phyloP scores from a whole-genome alignment of 1,284 basidiomycete species.

The Porodaedalea pini region DNA sequence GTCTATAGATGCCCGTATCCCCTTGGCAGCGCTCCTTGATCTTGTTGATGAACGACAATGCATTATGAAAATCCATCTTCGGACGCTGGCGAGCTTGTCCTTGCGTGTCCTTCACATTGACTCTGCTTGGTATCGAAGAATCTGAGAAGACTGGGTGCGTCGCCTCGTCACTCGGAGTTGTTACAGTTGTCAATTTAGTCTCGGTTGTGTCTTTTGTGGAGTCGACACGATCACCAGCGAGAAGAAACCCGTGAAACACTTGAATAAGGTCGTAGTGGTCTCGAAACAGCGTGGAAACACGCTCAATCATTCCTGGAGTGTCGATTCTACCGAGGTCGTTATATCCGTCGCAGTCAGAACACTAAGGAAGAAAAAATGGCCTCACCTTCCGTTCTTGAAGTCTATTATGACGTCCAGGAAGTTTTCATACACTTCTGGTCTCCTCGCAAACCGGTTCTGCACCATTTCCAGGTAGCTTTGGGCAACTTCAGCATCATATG shows the following conservation, averaged over 20 bases:
- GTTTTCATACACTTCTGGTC: slow-evolving; percentile 94
- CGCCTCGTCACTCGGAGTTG: slow-evolving; percentile 86
- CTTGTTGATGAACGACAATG: slow-evolving; percentile 97
- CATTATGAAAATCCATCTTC: slow-evolving; percentile 88
- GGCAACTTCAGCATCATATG: too few relatives aligned
- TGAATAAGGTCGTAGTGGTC: slow-evolving; percentile 93
- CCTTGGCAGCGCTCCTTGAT: slow-evolving; percentile 92
- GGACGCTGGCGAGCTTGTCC: slow-evolving; percentile 31
- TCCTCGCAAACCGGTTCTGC: too few relatives aligned
- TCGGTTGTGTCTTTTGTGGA: slow-evolving; percentile 73
- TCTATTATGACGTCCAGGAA: slow-evolving; percentile 99
- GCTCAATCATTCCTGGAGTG: slow-evolving; percentile 97
- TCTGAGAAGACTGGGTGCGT: slow-evolving; percentile 53
- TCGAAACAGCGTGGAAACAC: slow-evolving; percentile 92
- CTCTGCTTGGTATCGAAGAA: slow-evolving; percentile 35
- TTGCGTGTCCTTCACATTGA: slow-evolving; percentile 28
- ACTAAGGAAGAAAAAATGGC: slow-evolving; percentile 23
- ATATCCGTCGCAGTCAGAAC: slow-evolving; percentile 14
- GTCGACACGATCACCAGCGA: slow-evolving; percentile 95
- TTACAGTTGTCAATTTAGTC: slow-evolving; percentile 89
- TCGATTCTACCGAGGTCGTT: slow-evolving; percentile 86
- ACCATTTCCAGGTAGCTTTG: too few relatives aligned
- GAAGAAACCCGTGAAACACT: slow-evolving; percentile 99
- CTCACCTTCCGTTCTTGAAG: slow-evolving; percentile 91
- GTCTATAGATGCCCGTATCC: slow-evolving; percentile 94